Base-by-base conservation (phyloP, 768 basidiomycete species). In the Tricholoma saponaceum region DNA sequence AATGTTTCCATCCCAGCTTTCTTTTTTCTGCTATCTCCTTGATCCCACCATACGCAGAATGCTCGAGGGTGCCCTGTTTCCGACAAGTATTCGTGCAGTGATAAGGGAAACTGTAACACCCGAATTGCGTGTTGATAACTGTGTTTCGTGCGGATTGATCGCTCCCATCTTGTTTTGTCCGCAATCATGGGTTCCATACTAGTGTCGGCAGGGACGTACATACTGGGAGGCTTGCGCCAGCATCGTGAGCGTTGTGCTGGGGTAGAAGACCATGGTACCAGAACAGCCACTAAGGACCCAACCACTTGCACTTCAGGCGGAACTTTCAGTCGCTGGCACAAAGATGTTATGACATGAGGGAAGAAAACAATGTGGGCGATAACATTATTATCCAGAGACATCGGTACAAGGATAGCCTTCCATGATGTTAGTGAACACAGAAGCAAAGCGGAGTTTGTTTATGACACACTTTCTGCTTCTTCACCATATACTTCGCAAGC, bases 321-420 rank as follows among this genome's bases (percentile, higher is more conserved):
- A 2, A 84, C 76, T 39, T 73, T 72, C 47, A 84, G 71, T 13
- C 70, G 64, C 4, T 65, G 68, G 50, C 66, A 64, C n/a, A 83
- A 67, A 4, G 69, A 55, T 2, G 65, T 53, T 39, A 75, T 69
- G 6, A 64, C 62, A 14, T 73, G 66, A 20, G 82, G 76, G 60
- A 85, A 81, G n/a, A 90, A 62, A n/a, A 89, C 39, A 30, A 87
- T 73, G 33, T 82, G 66, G 7, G 81, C 88, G 13, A 78, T 75
- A 50, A 80, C 69, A 33, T 71, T 68, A 23, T 70, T 70, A 59
- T 86, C 82, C 47, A 85, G 67, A 43, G 65, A 67, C 0, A 83
- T 63, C 23, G 83, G 78, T 10, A 82, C 68, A 52, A 79, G 70
- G 46, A 81, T 76, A 56, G 80, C 74, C 86, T 88, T 49, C 37